Base-by-base conservation (phyloP, 768 basidiomycete genomes). In the Tricholoma furcatifolium region DNA sequence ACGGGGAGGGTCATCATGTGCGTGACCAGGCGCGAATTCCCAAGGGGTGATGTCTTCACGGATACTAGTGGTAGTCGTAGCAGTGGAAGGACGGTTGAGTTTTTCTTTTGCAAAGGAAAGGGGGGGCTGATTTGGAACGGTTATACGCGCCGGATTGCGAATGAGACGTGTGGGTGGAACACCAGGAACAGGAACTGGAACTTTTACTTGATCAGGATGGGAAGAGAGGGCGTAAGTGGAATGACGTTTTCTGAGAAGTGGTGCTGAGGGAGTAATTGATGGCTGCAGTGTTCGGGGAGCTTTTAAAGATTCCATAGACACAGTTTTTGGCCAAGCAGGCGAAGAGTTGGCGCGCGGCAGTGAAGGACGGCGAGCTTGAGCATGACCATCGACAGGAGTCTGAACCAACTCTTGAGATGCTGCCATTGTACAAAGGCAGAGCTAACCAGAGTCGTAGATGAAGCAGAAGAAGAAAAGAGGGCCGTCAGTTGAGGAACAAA, bases 221-320 rank as follows among this genome's bases (percentile, higher is more conserved):
- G 63, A 30, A 40, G 59, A 55, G 39, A 63, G 61, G 43, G 55
- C 47, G 48, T 65, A 57, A 11, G 66, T 53, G 21, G 70, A 74
- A 54, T 69, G 68, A 14, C 69, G 68, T 59, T 72, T 74, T 50
- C 59, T 67, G 47, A 72, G 61, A 27, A 45, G 23, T 34, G 58
- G 58, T n/a, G 53, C 21, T 17, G 36, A 21, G n/a, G 27, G 27
- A 27, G 39, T 6, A 47, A 21, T 27, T n/a, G 51, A 32, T 18
- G 40, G 36, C 30, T 46, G 57, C 21, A 42, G 38, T 17, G 43
- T 53, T 17, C 40, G 51, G 17, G 53, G 15, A 12, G 53, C 43
- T 41, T 48, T 46, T 34, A 62, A 54, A 5, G 62, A 61, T 36
- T 63, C 65, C 51, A 55, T 55, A 32, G 64, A 64, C 24, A 62